Conservation (phyloP, 2,329 filamentous ascomycete genomes). For the Xylaria sp. region DNA sequence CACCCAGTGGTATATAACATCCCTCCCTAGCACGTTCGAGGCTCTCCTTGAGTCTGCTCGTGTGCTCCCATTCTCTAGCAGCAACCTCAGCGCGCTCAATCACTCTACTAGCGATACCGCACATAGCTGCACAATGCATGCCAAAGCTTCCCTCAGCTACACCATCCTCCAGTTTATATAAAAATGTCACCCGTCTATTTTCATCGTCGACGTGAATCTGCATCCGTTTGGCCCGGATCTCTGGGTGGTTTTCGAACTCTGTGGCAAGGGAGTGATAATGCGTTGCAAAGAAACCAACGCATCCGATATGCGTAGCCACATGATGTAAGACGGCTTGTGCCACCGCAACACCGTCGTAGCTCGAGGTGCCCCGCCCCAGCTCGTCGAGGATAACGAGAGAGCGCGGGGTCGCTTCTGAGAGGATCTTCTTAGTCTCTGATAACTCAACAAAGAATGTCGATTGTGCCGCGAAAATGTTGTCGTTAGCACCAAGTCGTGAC, state of each 20-base stretch:
- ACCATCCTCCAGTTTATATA: slow-evolving; percentile 93
- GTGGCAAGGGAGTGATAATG: slow-evolving; percentile 95
- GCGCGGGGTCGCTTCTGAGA: slow-evolving; percentile 90
- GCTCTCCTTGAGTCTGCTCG: slow-evolving; percentile 86
- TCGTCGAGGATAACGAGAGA: slow-evolving; percentile 98
- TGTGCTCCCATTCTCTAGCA: slow-evolving; percentile 94
- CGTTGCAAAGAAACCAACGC: slow-evolving; percentile 95
- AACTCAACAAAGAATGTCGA: slow-evolving; percentile 98
- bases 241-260: slow-evolving; percentile 89
- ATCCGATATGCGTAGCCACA: slow-evolving; percentile 90
- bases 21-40: slow-evolving; percentile 82
- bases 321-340: slow-evolving; percentile 98
- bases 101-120: slow-evolving; percentile 84
- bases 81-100: slow-evolving; percentile 89
- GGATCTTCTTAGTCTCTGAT: slow-evolving; percentile 97
- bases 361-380: slow-evolving; percentile 91
- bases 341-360: slow-evolving; percentile 95
- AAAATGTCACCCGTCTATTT: slow-evolving; percentile 88
- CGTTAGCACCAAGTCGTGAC: slow-evolving; percentile 95
- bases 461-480: slow-evolving; percentile 98
- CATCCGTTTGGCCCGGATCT: slow-evolving; percentile 89
- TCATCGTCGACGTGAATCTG: slow-evolving; percentile 91
- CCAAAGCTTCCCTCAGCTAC: slow-evolving; percentile 97
- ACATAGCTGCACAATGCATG: slow-evolving; percentile 99
- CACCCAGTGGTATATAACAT: slow-evolving; percentile 83